Evolutionary conservation across 2,329 filamentous ascomycete species (phyloP), one percentile per base, ranked within the genome.

Genomic region (Trichophyton mentagrophytes): DNA sequence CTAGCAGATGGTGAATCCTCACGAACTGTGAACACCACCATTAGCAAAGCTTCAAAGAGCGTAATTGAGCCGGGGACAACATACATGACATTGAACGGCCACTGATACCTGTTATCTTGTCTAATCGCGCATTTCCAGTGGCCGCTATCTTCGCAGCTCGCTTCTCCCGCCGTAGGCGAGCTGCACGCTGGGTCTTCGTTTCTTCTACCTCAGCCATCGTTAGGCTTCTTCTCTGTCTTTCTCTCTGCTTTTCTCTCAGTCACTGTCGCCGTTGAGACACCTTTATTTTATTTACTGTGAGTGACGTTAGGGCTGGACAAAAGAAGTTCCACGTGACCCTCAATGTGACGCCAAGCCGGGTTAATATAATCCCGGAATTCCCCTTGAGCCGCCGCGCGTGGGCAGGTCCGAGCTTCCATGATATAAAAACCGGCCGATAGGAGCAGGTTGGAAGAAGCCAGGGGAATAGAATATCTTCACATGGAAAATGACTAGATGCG

Each of bases 121-220:
- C 80, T 49, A 86, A 74, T 64, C 84, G 78, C 42, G 80, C 79
- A 44, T 80, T 78, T 60, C 82, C 83, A 63, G 79, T 78, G 53
- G 79, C 78, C 64, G 76, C 78, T 68, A 85, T 81, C 72, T 85
- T 86, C 61, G 82, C 82, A 67, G 84, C 80, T 17, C 83, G 79
- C 63, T 83, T 82, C 69, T 86, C 83, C 63, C 83, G 81, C 47
- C 84, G 80, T 60, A 84, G 74, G 55, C 83, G 81, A 57, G 83
- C 82, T 66, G 82, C 78, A 64, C 70, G 69, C 63, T 79, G 77
- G 17, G 75, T 74, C 15, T 76, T 75, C 1, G 77, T 77, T 67
- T 79, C 77, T 60, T 76, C 75, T 42, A 33, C 27, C 30, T 55
- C 49, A 17, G 49, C 49, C 49, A 55, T 55, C 27, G 6, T 20